A percentile compares a stretch with the other conserved stretches of the same genome.
These are phyloP conservation scores for Linum usitatissimum DNA, from an alignment of 345 rosid genomes.

Conservation along the genomic window DNA sequence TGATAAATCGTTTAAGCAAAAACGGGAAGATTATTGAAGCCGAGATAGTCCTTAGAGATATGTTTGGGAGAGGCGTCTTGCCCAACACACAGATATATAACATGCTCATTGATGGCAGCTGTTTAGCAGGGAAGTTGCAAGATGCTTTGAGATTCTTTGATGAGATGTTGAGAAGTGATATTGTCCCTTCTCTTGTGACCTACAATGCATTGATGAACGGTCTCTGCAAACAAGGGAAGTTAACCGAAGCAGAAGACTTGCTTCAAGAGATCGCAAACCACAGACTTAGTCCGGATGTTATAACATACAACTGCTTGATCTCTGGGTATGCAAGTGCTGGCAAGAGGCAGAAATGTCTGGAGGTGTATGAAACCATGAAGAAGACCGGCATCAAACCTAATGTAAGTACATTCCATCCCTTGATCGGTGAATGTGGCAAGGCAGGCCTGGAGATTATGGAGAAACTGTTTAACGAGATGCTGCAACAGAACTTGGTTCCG, in stretches of 20 bases:
- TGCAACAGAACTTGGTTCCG: conserved; percentile 36
- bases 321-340: conserved; percentile 50
- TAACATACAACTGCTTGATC: conserved; percentile 61
- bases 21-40: conserved; percentile 67
- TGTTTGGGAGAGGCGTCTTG: conserved; percentile 44
- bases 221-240: conserved; percentile 43
- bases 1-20: conserved; percentile 63
- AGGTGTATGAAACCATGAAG: conserved; percentile 56
- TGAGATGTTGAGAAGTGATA: conserved; percentile 46
- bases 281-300: conserved; percentile 53
- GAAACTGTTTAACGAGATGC: conserved; percentile 47
- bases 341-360: conserved; percentile 41
- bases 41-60: conserved; percentile 49
- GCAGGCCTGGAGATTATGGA: conserved; percentile 37
- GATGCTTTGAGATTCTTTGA: conserved; percentile 52
- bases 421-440: conserved; percentile 40
- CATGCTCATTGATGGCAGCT: conserved; percentile 55
- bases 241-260: conserved; percentile 56
- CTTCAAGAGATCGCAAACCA: conserved; percentile 34
- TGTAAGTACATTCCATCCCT: conserved; percentile 44
- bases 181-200: conserved; percentile 49
- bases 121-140: conserved; percentile 39
- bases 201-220: conserved; percentile 66
- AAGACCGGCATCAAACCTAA: conserved; percentile 43
- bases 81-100: conserved; percentile 61